Evolutionary conservation across 2,329 filamentous ascomycete species (phyloP).

Genomic region (Trichoderma lentiforme): DNA sequence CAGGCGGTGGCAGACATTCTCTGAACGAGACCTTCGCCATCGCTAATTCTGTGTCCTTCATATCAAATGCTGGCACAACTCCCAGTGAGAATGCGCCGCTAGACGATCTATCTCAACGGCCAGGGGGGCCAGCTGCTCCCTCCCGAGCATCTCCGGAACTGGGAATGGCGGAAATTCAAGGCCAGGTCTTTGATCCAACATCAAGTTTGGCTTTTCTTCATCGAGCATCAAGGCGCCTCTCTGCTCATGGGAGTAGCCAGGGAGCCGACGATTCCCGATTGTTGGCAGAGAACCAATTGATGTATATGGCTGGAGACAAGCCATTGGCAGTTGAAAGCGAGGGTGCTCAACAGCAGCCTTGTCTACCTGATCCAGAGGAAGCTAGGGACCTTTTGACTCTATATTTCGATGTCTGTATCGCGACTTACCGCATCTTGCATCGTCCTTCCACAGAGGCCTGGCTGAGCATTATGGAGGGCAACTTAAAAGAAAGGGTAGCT

Average conservation of each 20-base stretch:
- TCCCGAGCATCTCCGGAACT: conserved; percentile 41
- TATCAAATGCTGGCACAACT: not conserved
- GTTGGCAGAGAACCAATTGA: conserved; percentile 38
- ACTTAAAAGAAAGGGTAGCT: conserved; percentile 34
- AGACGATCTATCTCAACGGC: not conserved
- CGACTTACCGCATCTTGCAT: conserved; percentile 58
- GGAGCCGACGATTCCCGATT: conserved; percentile 23
- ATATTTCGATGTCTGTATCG: conserved; percentile 59
- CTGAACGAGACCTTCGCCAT: not conserved
- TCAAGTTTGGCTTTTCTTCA: conserved; percentile 53
- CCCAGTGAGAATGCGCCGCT: not conserved
- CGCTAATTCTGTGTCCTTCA: not conserved
- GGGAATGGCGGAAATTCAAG: conserved; percentile 47
- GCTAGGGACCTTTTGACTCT: conserved; percentile 40
- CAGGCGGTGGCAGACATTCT: not conserved
- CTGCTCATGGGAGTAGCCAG: conserved; percentile 37
- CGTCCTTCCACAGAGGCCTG: conserved; percentile 50
- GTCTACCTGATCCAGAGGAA: conserved; percentile 38
- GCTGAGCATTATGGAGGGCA: conserved; percentile 40
- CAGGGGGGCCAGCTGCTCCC: conserved; percentile 31
- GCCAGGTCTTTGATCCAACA: conserved; percentile 50
- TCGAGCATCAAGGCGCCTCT: conserved; percentile 49
- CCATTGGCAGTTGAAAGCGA: conserved; percentile 37
- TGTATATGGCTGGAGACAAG: conserved; percentile 50
- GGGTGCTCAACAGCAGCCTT: conserved; percentile 30